phyloP scores from a whole-genome alignment of 371 early-diverging fungal genomes.

The Mucor irregularis region DNA sequence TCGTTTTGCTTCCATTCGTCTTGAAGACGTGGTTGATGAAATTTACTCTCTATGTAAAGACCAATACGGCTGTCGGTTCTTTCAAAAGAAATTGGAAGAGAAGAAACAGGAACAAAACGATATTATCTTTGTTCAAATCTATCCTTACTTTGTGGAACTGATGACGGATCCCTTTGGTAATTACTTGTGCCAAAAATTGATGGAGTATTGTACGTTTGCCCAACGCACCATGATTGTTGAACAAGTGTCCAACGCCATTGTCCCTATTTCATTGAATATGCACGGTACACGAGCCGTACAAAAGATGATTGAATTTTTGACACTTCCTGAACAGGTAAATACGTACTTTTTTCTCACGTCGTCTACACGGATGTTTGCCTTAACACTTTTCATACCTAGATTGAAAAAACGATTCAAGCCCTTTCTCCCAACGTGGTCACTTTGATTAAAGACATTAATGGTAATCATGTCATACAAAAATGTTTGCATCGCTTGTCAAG shows the following conservation, averaged over 20 bases:
- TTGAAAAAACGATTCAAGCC: slow-evolving; percentile 70
- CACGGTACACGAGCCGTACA: slow-evolving; percentile 98
- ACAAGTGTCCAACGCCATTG: slow-evolving; percentile 71
- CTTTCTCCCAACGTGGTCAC: slow-evolving; percentile 79
- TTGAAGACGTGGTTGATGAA: slow-evolving; percentile 73
- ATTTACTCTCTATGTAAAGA: slow-evolving; percentile 85
- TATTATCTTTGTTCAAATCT: slow-evolving; percentile 75
- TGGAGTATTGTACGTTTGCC: slow-evolving; percentile 77
- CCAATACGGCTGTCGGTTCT: slow-evolving; percentile 87
- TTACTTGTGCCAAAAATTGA: slow-evolving; percentile 87
- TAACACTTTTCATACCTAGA: slow-evolving; percentile 35
- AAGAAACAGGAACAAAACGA: slow-evolving; percentile 59
- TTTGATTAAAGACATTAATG: slow-evolving; percentile 94
- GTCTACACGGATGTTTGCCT: neutral
- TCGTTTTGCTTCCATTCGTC: slow-evolving; percentile 58
- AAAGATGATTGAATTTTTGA: slow-evolving; percentile 88
- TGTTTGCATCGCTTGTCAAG: slow-evolving; percentile 78
- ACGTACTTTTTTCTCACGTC: neutral
- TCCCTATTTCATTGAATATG: slow-evolving; percentile 87
- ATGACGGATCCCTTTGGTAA: slow-evolving; percentile 95
- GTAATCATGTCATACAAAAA: slow-evolving; percentile 98
- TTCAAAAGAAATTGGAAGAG: slow-evolving; percentile 87
- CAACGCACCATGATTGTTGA: slow-evolving; percentile 77
- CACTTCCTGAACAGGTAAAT: slow-evolving; percentile 58
- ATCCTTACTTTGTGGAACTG: slow-evolving; percentile 74